Evolutionary conservation across 257 asterid genomes (phyloP).

Genomic region (Agastache rugosa): DNA sequence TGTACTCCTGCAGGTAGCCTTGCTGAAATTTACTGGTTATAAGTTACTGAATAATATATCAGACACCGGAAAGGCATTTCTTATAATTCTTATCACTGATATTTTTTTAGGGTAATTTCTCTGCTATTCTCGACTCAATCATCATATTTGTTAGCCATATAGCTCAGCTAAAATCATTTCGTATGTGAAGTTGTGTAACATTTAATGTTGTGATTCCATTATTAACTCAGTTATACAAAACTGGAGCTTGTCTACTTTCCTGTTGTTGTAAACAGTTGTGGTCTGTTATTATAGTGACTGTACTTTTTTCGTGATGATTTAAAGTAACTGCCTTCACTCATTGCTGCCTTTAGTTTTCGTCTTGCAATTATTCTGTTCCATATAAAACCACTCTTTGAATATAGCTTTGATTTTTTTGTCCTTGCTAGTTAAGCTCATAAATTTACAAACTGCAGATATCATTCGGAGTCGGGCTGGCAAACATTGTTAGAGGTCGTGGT

Average conservation of each 20-base stretch:
- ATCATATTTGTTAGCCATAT: constrained; percentile 5
- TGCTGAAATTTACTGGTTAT: constrained; percentile 96
- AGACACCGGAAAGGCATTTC: constrained; percentile 92
- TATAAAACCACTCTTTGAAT: not conserved
- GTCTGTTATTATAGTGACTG: not conserved
- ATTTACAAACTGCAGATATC: constrained; percentile 67
- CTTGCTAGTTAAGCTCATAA: constrained; percentile 4
- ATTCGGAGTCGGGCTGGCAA: constrained; percentile 94
- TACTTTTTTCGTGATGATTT: constrained; percentile 7
- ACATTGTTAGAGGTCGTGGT: constrained; percentile 75
- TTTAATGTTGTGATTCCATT: not conserved
- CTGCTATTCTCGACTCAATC: constrained; percentile 24
- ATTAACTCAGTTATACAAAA: not conserved
- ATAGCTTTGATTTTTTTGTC: constrained; percentile 2
- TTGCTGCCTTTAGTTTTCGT: constrained; percentile 1
- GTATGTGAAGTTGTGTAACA: constrained; percentile 8
- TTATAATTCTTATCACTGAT: constrained; percentile 84
- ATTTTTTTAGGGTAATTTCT: constrained; percentile 81
- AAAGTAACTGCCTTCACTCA: not conserved
- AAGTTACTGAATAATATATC: constrained; percentile 80
- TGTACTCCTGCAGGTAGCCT: constrained; percentile 70
- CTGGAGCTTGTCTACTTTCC: constrained; percentile 4
- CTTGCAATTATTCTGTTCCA: not conserved
- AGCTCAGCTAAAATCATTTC: not conserved
- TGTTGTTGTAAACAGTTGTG: not conserved